Conservation (phyloP, 306 rosid species). For the Parietaria judaica region DNA sequence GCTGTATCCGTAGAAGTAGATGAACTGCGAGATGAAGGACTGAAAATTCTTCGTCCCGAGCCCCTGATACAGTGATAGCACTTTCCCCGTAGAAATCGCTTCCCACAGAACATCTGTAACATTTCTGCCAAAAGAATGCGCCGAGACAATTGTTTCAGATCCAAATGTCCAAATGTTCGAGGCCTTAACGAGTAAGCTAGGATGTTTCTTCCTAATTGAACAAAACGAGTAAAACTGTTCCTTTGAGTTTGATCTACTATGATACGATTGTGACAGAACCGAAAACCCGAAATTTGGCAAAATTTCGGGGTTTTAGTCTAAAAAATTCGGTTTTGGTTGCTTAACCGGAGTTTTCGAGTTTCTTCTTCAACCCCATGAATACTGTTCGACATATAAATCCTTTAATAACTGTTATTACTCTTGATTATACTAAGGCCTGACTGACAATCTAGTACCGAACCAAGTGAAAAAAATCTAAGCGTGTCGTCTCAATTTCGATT, state of each 20-base stretch:
- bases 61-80: slow-evolving; percentile 85
- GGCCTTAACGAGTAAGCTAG: too few relatives aligned
- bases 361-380: too few relatives aligned
- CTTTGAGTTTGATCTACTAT: neutral
- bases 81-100: slow-evolving; percentile 66
- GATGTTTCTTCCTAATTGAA: neutral
- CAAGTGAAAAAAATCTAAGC: neutral
- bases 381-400: too few relatives aligned
- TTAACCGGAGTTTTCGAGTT: too few relatives aligned
- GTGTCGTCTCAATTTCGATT: too few relatives aligned
- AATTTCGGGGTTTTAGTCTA: too few relatives aligned
- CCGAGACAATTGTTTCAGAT: neutral
- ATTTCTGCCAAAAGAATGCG: slow-evolving; percentile 41
- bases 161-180: too few relatives aligned
- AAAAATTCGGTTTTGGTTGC: too few relatives aligned
- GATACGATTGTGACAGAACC: too few relatives aligned
- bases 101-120: slow-evolving; percentile 93
- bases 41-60: slow-evolving; percentile 86
- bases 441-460: neutral
- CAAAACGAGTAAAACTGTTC: neutral
- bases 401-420: too few relatives aligned
- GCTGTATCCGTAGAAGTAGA: slow-evolving; percentile 95
- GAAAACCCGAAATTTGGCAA: too few relatives aligned
- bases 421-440: too few relatives aligned
- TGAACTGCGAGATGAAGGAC: slow-evolving; percentile 64